Base-by-base conservation (phyloP, 108 stramenopile species). In the Discostella stelligeroides region DNA sequence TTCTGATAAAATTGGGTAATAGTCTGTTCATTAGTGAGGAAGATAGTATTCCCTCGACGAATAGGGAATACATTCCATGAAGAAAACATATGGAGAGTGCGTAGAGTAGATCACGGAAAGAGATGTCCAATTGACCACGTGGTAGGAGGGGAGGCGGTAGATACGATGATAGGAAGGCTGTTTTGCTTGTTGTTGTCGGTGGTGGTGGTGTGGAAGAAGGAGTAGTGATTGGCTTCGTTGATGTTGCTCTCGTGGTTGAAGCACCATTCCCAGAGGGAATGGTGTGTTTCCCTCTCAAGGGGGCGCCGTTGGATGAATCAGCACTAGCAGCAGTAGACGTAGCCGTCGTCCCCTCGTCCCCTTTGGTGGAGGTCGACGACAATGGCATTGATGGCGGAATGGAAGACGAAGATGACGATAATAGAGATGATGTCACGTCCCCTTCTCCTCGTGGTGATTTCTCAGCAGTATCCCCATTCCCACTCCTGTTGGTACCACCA, bases 91-190 rank as follows among this genome's bases (percentile, higher is more conserved):
- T 73, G 11, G 10, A 63, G 1, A 81, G 27, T 13, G 81, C 90
- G 63, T 63, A 88, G 21, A 72, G 21, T 0, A 94, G 55, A 57
- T 91, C 86, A 29, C 4, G 28, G 45, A 71, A 72, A 27, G 85
- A 80, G 24, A 90, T 82, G 73, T 91, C 90, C 28, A 94, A 53
- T 20, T 78, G 72, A 21, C 92, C 92, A 12, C 92, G 87, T n/a
- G 92, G 88, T 29, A 89, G 40, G 21, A 92, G 60, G 34, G 55
- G 55, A 38, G 27, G 51, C 1, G 20, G n/a, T 25, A 3, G 11
- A 3, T n/a, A n/a, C n/a, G n/a, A n/a, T n/a, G n/a, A n/a, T n/a
- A 25, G 6, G 51, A 4, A 2, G 51, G 49, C 20, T 15, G 1
- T 8, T 34, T 3, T 3, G 5, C 6, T 34, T 34, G 34, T 34